Evolutionary conservation across 345 rosid genomes (phyloP), one percentile per base, ranked within the genome.

Genomic region (Chamaenerion angustifolium): DNA sequence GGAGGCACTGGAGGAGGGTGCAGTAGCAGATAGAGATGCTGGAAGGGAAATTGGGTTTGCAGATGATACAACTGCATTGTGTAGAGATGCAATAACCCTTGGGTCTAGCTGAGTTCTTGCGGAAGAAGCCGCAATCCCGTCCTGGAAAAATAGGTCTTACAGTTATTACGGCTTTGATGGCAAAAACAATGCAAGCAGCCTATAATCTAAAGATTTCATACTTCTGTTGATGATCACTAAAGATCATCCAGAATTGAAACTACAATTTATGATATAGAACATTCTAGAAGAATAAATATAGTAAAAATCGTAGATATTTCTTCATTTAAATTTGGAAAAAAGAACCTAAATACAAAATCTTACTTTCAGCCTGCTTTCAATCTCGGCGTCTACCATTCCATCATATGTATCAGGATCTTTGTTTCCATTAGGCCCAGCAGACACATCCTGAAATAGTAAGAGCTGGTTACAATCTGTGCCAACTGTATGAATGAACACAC

Each of bases 301-400:
- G 37, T 7, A 31, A 31, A 21, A 31, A 3, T 31, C 8, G 37
- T 31, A 7, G 37, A 31, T 8, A 31, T 31, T 31, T 31, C 37
- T 5, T 31, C 37, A 4, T 8, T 1, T 31, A 31, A 7, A 31
- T 31, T 31, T 31, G 37, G 37, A 31, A 31, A 31, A 7, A 5
- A 31, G 8, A 31, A 31, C 37, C 7, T 31, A 31, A 5, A 31
- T 31, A 31, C 37, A 31, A 2, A 31, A 1, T 31, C 42, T 19
- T 59, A 83, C 99, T 88, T 88, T 85, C 47, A 88, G 57, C 68
- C 85, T 76, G 71, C 82, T 82, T 73, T 79, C 99, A 45, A 85
- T 85, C 69, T 82, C 95, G 51, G 78, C 70, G 71, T 83, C 95
- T 31, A 82, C 83, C 88, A 81, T 79, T 48, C 92, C 92, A 63